Evolutionary conservation across 164 flowering plant species (phyloP).

Genomic region (Cinnamomum micranthum): DNA sequence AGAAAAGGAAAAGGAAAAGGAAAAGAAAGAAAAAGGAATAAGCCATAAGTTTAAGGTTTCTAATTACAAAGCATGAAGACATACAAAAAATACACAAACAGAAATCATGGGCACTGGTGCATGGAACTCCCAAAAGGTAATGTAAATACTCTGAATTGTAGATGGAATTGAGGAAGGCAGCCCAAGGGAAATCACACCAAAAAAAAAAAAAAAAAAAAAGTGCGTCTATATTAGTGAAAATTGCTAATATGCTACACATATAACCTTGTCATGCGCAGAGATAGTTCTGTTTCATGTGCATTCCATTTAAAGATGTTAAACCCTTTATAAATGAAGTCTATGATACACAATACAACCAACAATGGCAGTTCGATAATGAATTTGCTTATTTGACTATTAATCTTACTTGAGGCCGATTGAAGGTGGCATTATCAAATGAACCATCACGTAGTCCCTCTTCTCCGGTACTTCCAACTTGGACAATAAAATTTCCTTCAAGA

Average conservation of each 20-base stretch:
- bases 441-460: slow-evolving; percentile 90
- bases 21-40: background rate
- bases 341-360: background rate
- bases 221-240: background rate
- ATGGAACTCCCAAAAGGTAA: background rate
- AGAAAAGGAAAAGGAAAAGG: background rate
- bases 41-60: background rate
- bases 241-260: background rate
- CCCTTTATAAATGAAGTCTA: no score
- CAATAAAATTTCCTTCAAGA: slow-evolving; percentile 78
- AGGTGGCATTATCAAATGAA: slow-evolving; percentile 74
- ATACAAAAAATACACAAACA: background rate
- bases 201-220: background rate
- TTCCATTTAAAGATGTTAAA: background rate
- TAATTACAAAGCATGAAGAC: background rate
- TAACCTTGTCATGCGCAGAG: background rate
- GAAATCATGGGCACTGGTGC: background rate
- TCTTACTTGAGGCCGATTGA: slow-evolving; percentile 87
- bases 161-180: no score
- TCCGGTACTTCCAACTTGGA: slow-evolving; percentile 89
- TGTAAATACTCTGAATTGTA: background rate
- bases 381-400: background rate
- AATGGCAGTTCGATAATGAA: background rate
- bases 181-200: no score
- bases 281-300: background rate